Evolutionary conservation across 2,329 filamentous ascomycete species (phyloP).

Genomic region (Cercospora janseana): DNA sequence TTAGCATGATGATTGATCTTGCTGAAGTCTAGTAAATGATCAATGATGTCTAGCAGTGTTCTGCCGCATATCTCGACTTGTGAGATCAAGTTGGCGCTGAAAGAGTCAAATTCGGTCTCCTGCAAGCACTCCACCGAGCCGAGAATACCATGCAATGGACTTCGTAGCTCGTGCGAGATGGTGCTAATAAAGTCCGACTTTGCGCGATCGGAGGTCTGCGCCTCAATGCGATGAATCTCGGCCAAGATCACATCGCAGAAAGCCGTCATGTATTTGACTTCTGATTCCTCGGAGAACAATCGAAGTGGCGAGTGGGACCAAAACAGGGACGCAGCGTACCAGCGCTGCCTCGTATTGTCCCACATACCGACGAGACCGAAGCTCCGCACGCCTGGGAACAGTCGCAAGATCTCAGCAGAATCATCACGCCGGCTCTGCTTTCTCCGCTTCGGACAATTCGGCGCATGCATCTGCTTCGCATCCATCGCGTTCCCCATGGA

Average conservation of each 20-base stretch:
- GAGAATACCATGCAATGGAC: slow-evolving; percentile 49
- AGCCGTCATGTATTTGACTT: slow-evolving; percentile 41
- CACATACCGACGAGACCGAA: slow-evolving; percentile 54
- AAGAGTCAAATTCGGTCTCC: slow-evolving; percentile 43
- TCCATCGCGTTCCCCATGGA: neutral
- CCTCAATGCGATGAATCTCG: slow-evolving; percentile 43
- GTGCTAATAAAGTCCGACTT: slow-evolving; percentile 55
- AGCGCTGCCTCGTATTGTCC: slow-evolving; percentile 45
- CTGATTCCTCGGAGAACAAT: slow-evolving; percentile 43
- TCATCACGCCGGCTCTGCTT: slow-evolving; percentile 34
- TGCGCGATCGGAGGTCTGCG: slow-evolving; percentile 45
- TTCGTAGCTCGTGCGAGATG: slow-evolving; percentile 54
- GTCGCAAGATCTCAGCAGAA: slow-evolving; percentile 29
- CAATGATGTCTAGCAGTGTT: slow-evolving; percentile 51
- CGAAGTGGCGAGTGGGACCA: slow-evolving; percentile 49
- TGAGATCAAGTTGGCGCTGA: slow-evolving; percentile 45
- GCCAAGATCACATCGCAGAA: slow-evolving; percentile 47
- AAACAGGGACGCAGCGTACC: slow-evolving; percentile 39
- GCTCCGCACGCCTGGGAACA: slow-evolving; percentile 49
- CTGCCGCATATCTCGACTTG: slow-evolving; percentile 53
- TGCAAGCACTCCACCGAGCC: slow-evolving; percentile 52
- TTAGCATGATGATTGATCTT: slow-evolving; percentile 44
- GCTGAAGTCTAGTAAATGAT: slow-evolving; percentile 46
- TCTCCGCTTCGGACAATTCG: slow-evolving; percentile 20
- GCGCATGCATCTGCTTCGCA: slow-evolving; percentile 16